A percentile compares a stretch with the other conserved stretches of the same genome.
These are phyloP conservation scores for Sechiopsis laciniata DNA, from an alignment of 306 rosid genomes.

Conservation along the genomic window DNA sequence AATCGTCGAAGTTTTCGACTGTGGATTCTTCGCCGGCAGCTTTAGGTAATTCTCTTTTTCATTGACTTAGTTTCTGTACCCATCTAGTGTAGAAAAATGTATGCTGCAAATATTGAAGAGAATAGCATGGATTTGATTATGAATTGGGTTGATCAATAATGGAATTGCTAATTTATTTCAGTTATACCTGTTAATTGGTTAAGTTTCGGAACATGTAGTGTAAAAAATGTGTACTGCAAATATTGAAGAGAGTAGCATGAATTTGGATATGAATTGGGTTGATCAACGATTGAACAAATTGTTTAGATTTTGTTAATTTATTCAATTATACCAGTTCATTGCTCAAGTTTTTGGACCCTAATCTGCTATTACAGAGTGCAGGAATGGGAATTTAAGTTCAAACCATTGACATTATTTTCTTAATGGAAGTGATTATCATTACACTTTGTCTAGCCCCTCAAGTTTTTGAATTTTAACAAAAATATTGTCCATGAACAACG, in stretches of 20 bases:
- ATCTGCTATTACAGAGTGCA: not conserved
- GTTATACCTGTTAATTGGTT: too few species aligned
- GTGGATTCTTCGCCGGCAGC: not conserved
- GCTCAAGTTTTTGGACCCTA: too few species aligned
- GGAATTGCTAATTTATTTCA: not conserved
- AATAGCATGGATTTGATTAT: not conserved
- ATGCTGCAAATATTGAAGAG: not conserved
- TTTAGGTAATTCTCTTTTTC: slow-evolving; percentile 3
- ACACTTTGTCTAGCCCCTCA: not conserved
- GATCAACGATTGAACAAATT: not conserved
- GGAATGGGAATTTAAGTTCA: not conserved
- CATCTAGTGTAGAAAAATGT: not conserved
- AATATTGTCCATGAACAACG: too few species aligned
- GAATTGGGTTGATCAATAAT: too few species aligned
- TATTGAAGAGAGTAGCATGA: not conserved
- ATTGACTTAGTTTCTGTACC: not conserved
- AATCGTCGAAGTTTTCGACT: not conserved
- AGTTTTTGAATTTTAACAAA: not conserved
- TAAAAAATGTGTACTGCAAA: not conserved
- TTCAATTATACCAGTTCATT: too few species aligned
- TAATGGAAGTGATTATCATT: not conserved
- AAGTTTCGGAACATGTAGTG: too few species aligned
- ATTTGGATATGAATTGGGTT: not conserved
- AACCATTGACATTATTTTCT: not conserved
- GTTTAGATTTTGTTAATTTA: not conserved